A percentile compares a stretch with the other conserved stretches of the same genome.
Conservation (phyloP, 2,329 filamentous ascomycete species). For the Xylariaceae sp. region DNA sequence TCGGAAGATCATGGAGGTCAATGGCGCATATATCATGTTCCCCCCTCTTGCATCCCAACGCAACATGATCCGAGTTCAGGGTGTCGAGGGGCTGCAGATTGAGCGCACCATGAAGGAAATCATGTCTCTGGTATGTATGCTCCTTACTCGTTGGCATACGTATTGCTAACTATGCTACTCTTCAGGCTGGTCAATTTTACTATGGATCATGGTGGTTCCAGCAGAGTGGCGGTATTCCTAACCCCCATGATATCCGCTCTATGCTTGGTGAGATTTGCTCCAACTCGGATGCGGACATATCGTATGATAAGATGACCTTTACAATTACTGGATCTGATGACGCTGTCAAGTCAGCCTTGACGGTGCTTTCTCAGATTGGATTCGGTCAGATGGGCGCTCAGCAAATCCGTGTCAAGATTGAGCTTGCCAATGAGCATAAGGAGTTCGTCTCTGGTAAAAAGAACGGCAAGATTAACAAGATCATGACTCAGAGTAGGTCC, state of each 20-base stretch:
- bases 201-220: conserved; percentile 94
- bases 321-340: conserved; percentile 94
- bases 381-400: conserved; percentile 71
- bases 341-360: conserved; percentile 89
- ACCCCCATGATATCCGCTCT: conserved; percentile 70
- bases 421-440: conserved; percentile 98
- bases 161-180: conserved; percentile 27
- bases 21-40: conserved; percentile 91
- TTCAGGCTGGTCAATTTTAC: conserved; percentile 90
- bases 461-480: conserved; percentile 99
- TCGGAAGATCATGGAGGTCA: conserved; percentile 94
- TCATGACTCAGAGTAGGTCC: conserved; percentile 89
- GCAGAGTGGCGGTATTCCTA: conserved; percentile 62
- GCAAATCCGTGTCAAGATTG: conserved; percentile 95
- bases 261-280: conserved; percentile 95
- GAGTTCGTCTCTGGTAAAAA: conserved; percentile 99
- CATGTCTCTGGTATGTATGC: conserved; percentile 72
- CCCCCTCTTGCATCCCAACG: conserved; percentile 81
- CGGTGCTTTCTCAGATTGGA: conserved; percentile 84
- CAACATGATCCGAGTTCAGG: conserved; percentile 82
- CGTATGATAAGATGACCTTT: conserved; percentile 91
- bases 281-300: conserved; percentile 90
- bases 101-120: conserved; percentile 93
- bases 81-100: conserved; percentile 85
- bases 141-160: background rate